Percentiles rank a stretch among this genome's conserved stretches.
Conservation (phyloP, 805 yeast genomes). For the Wickerhamiella dianesei region DNA sequence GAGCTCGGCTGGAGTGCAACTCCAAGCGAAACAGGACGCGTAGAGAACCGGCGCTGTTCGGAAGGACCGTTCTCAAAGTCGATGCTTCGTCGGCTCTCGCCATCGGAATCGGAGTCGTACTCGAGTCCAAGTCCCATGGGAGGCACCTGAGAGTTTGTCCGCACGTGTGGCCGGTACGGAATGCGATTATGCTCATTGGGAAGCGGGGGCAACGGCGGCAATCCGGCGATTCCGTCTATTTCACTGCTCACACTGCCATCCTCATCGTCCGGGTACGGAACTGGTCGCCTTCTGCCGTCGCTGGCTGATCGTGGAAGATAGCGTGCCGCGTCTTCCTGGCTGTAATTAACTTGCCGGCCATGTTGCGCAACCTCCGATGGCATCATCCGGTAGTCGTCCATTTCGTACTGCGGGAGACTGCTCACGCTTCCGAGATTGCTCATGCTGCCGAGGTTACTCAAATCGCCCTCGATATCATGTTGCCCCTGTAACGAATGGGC, state of each 20-base stretch:
- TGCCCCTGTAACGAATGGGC: not conserved
- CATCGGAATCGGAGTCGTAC: constrained; percentile 14
- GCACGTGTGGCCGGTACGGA: constrained; percentile 14
- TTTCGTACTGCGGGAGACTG: not conserved
- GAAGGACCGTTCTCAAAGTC: constrained; percentile 6
- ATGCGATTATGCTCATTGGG: constrained; percentile 1
- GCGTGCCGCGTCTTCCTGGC: not conserved
- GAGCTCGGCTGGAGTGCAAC: not conserved
- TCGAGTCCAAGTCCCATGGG: constrained; percentile 4
- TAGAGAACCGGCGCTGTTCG: constrained; percentile 15
- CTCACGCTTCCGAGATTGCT: not conserved
- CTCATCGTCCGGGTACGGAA: constrained; percentile 5
- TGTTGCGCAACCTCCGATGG: not conserved
- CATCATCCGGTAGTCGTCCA: not conserved
- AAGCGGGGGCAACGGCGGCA: constrained; percentile 10
- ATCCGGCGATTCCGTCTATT: constrained; percentile 4
- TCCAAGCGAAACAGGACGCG: constrained; percentile 10
- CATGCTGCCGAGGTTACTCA: constrained; percentile 4
- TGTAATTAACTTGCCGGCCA: not conserved
- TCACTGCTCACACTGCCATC: not conserved
- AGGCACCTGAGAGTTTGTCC: constrained; percentile 16
- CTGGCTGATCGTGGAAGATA: not conserved
- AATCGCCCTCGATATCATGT: constrained; percentile 10
- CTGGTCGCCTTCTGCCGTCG: not conserved
- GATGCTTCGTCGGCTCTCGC: constrained; percentile 8